Conservation (phyloP, 129 eudicot genomes). For the Pseudognaphalium luteoalbum region DNA sequence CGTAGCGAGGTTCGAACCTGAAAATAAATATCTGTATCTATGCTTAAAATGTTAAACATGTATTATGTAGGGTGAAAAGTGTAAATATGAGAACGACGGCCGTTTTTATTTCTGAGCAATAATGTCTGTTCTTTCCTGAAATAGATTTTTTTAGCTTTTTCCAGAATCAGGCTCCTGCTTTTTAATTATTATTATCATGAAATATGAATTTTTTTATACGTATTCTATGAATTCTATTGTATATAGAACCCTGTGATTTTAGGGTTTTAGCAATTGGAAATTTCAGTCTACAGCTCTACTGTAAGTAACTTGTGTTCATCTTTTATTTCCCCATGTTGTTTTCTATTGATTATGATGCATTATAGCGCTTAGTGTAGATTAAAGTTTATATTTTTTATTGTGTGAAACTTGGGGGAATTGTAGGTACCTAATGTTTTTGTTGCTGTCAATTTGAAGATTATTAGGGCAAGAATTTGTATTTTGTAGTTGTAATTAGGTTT, state of each 20-base stretch:
- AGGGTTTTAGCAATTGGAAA: neutral
- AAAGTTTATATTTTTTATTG: neutral
- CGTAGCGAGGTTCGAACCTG: no score
- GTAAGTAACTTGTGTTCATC: constrained; percentile 13
- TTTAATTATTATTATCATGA: no score
- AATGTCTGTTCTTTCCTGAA: constrained; percentile 21
- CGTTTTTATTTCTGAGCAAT: constrained; percentile 1
- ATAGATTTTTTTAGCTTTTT: constrained; percentile 17
- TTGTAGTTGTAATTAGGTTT: constrained; percentile 13
- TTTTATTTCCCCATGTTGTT: neutral
- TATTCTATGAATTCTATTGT: no score
- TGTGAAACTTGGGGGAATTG: neutral
- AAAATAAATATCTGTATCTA: no score
- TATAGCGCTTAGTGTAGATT: no score
- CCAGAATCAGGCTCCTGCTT: neutral
- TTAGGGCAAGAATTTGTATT: neutral
- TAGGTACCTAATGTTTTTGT: neutral
- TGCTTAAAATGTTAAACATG: neutral
- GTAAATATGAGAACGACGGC: constrained; percentile 4
- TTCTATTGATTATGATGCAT: constrained; percentile 15
- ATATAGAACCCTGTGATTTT: no score
- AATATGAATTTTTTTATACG: no score
- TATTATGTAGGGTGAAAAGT: neutral
- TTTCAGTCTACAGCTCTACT: constrained; percentile 23
- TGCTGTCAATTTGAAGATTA: neutral